Base-by-base conservation (phyloP, 2,329 filamentous ascomycete genomes). In the Lizonia empirigonia region DNA sequence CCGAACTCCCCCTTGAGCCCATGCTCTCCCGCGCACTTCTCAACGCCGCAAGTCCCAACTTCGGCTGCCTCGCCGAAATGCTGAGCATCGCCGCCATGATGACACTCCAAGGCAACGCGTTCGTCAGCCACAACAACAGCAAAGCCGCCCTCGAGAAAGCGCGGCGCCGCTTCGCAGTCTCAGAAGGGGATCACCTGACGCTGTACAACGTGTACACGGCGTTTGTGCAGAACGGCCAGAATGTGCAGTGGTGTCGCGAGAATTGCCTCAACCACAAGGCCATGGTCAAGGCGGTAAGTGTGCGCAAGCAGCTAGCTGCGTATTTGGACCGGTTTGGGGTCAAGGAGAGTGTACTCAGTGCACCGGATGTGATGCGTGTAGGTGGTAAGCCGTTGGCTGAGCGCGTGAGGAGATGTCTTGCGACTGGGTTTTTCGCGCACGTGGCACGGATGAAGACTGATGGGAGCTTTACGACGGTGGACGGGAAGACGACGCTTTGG, bases 11-110 rank as follows among this genome's bases (percentile, higher is more conserved):
- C 0, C 84, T 97, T 7, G 91, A 96, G 62, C 94, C 94, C 0
- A 97, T 97, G 91, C 94, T 97, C 83, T 90, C 88, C 6, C 95
- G 93, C 74, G 90, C 89, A 0, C 79, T 97, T 4, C 83, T 97
- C 7, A 84, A 86, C 15, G 89, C 92, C 0, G 77, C 84, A 4
- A 45, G 46, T 18, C 53, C 60, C 2, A 79, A 82, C 0, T 95
- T 96, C 73, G 81, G 81, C 29, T 97, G 92, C 61, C 76, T 96
- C 10, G 87, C 85, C 67, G 93, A 97, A 72, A 88, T 97, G 44
- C 80, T 97, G 20, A 91, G 87, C 2, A 96, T 97, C 58, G 91
- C 93, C 5, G 92, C 94, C 13, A 97, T 99, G 93, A 89, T 90
- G 26, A 94, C 87, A 56, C 78, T 96, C 0, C 89, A 92, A 53